These are phyloP conservation scores for Solanum pinnatisectum DNA, from an alignment of 257 asterid species.

Conservation along the genomic window DNA sequence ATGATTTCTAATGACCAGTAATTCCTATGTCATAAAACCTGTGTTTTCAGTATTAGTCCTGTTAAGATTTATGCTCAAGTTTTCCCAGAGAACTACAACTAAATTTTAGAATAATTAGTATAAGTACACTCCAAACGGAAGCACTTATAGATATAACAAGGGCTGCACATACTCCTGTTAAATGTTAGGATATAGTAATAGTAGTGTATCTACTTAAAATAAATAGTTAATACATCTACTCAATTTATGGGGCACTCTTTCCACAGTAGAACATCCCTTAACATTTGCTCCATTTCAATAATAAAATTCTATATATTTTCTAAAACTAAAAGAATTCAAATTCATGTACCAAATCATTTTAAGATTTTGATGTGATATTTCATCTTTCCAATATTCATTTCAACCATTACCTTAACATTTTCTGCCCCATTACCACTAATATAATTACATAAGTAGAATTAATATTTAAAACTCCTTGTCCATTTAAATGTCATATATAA, in stretches of 20 bases:
- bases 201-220: background rate
- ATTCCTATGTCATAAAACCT: background rate
- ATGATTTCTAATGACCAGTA: background rate
- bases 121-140: background rate
- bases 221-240: background rate
- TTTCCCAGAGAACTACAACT: background rate
- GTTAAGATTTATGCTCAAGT: background rate
- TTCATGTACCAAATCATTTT: background rate
- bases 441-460: background rate
- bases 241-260: background rate
- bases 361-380: background rate
- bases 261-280: background rate
- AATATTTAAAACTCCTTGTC: background rate
- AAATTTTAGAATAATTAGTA: background rate
- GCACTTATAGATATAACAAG: background rate
- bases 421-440: background rate
- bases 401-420: background rate
- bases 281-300: background rate
- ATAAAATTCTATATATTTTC: background rate
- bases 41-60: background rate
- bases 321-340: background rate
- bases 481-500: background rate
- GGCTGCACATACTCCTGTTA: background rate
- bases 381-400: background rate
- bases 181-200: background rate